Conservation (phyloP, 306 rosid species). For the Prunus fruticosa region DNA sequence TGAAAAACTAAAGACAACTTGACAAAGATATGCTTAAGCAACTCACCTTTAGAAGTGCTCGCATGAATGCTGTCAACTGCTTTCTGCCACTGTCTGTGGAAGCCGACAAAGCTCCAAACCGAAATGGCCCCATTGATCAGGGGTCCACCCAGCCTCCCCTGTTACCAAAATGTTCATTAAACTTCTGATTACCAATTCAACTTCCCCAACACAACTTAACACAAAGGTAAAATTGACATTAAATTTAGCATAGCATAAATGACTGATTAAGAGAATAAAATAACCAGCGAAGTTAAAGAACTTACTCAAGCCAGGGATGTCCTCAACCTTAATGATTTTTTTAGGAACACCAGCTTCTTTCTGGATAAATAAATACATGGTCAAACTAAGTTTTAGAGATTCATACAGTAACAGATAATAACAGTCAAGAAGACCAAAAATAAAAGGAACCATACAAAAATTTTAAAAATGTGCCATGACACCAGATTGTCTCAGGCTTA, state of each 20-base stretch:
- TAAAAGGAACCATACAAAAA: neutral
- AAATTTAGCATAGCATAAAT: neutral
- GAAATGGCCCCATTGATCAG: conserved; percentile 94
- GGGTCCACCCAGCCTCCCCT: conserved; percentile 97
- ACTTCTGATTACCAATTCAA: conserved; percentile 19
- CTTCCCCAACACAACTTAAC: conserved; percentile 15
- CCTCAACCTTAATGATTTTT: conserved; percentile 64
- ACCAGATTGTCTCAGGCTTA: conserved; percentile 1
- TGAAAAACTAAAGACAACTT: conserved; percentile 6
- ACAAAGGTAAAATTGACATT: neutral
- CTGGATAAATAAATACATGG: conserved; percentile 40
- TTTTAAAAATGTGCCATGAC: neutral
- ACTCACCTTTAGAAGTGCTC: conserved; percentile 78
- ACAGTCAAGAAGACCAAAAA: neutral
- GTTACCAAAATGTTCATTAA: conserved; percentile 35
- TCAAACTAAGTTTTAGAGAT: conserved; percentile 12
- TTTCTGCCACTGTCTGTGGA: conserved; percentile 61
- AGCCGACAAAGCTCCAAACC: conserved; percentile 52
- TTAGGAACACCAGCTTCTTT: conserved; percentile 88
- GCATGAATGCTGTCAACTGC: conserved; percentile 73
- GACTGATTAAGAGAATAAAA: conserved; percentile 9
- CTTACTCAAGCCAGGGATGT: conserved; percentile 94
- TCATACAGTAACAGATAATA: neutral
- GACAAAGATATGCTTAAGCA: neutral
- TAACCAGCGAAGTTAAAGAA: conserved; percentile 14